Conservation (phyloP, 2,329 filamentous ascomycete genomes). For the Cladosporium sp. region DNA sequence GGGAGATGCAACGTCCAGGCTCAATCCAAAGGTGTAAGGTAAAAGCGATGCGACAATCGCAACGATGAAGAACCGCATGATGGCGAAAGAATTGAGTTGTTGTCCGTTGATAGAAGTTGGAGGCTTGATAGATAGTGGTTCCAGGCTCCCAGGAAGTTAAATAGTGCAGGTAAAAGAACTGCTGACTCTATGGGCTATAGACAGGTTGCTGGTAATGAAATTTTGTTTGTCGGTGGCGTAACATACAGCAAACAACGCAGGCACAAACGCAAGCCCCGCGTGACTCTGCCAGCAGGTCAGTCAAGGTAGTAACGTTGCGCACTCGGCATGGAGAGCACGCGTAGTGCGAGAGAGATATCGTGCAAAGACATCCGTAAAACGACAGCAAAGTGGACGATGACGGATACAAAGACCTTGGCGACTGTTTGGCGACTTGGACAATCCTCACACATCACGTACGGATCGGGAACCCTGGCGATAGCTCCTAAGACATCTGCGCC, state of each 20-base stretch:
- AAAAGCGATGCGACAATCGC: not conserved
- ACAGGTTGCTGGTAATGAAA: not conserved
- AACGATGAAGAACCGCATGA: not conserved
- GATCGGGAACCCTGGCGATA: not conserved
- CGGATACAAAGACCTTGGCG: constrained; percentile 18
- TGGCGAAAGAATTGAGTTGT: not conserved
- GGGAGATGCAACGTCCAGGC: constrained; percentile 26
- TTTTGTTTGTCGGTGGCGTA: not conserved
- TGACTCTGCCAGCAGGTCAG: constrained; percentile 18
- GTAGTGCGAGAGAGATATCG: not conserved
- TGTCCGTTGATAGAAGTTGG: not conserved
- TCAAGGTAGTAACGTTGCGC: not conserved
- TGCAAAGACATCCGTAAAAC: not conserved
- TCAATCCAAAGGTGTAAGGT: constrained; percentile 20
- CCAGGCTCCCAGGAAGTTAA: not conserved
- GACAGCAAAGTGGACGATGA: constrained; percentile 3
- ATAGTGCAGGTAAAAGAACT: not conserved
- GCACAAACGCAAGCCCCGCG: not conserved
- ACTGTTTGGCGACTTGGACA: constrained; percentile 6
- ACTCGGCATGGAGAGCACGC: not conserved
- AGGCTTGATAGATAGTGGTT: not conserved
- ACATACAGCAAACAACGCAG: constrained; percentile 13
- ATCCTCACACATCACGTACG: too few species aligned
- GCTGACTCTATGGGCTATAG: not conserved
- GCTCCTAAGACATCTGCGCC: not conserved